These are phyloP conservation scores for Salix brachista DNA, from an alignment of 345 rosid species.

Conservation along the genomic window DNA sequence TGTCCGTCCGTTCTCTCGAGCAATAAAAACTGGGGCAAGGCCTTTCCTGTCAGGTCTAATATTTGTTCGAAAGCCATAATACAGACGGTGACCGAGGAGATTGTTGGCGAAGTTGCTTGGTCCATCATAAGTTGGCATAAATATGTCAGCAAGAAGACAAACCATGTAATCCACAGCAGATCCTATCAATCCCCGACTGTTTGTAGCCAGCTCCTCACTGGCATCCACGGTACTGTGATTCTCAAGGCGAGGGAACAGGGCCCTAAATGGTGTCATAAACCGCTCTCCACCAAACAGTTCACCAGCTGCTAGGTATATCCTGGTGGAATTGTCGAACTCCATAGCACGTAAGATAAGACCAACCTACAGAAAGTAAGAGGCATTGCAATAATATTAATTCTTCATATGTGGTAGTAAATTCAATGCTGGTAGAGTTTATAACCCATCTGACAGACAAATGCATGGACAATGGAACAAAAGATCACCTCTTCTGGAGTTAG, in stretches of 20 bases:
- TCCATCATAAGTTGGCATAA: constrained; percentile 98
- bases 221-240: constrained; percentile 88
- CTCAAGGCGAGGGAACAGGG: constrained; percentile 78
- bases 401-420: not conserved
- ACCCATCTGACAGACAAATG: not conserved
- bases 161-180: constrained; percentile 99
- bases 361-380: constrained; percentile 54
- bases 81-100: constrained; percentile 94
- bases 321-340: constrained; percentile 87
- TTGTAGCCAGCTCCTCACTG: constrained; percentile 62
- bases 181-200: constrained; percentile 70
- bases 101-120: constrained; percentile 99
- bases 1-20: constrained; percentile 59
- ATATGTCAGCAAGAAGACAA: constrained; percentile 90
- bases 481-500: constrained; percentile 88
- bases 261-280: constrained; percentile 81
- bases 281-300: constrained; percentile 90
- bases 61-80: constrained; percentile 93
- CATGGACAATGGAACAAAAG: not conserved
- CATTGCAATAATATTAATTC: not conserved
- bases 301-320: constrained; percentile 93
- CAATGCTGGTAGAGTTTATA: not conserved
- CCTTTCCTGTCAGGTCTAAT: constrained; percentile 90
- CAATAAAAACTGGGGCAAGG: constrained; percentile 77
- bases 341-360: constrained; percentile 82